Conservation (phyloP, 306 rosid species). For the Medicago lupulina region DNA sequence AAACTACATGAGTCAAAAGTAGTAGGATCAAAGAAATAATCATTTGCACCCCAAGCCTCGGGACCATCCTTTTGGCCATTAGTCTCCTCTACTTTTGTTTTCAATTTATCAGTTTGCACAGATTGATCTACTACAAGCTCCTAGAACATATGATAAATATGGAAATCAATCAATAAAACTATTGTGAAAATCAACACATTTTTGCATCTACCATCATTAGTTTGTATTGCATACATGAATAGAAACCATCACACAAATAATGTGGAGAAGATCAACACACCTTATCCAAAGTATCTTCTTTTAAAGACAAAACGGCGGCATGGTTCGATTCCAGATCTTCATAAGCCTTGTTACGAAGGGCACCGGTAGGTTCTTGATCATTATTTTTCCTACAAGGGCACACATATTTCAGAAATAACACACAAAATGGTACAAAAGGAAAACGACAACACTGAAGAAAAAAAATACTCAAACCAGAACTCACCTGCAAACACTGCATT, state of each 20-base stretch:
- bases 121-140: slow-evolving; percentile 30
- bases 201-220: slow-evolving; percentile 14
- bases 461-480: background rate
- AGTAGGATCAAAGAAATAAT: too few relatives aligned
- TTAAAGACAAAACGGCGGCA: slow-evolving; percentile 37
- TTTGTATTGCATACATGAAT: slow-evolving; percentile 2
- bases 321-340: background rate
- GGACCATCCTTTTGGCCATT: too few relatives aligned
- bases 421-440: background rate
- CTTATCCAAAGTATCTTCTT: slow-evolving; percentile 39
- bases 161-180: background rate
- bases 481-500: slow-evolving; percentile 40
- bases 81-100: too few relatives aligned
- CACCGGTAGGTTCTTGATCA: slow-evolving; percentile 79
- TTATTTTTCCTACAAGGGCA: slow-evolving; percentile 60
- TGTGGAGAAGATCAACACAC: slow-evolving; percentile 43
- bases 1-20: too few relatives aligned
- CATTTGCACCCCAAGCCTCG: too few relatives aligned
- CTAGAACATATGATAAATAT: slow-evolving; percentile 32
- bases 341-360: slow-evolving; percentile 37
- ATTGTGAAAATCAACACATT: background rate
- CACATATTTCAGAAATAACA: slow-evolving; percentile 32
- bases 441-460: background rate
- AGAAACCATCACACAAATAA: too few relatives aligned
- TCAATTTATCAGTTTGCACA: background rate